Percentiles rank a stretch among this genome's conserved stretches.
Evolutionary conservation across 1,284 basidiomycete species (phyloP).

Genomic region (Cryptococcus maquisensis): DNA sequence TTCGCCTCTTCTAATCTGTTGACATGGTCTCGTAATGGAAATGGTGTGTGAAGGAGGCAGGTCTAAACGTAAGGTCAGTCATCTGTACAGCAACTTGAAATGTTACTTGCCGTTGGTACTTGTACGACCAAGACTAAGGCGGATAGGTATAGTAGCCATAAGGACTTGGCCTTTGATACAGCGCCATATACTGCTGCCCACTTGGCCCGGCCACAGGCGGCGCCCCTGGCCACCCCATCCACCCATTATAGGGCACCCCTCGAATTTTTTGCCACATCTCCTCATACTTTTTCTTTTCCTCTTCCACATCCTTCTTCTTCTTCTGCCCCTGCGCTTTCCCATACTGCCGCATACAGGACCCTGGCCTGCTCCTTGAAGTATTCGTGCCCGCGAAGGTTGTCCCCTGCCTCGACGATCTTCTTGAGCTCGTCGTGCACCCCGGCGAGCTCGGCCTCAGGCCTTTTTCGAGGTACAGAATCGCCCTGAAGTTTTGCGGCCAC

Average conservation of each 20-base stretch:
- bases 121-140: neutral
- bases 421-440: conserved; percentile 25
- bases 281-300: conserved; percentile 32
- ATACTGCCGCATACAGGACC: conserved; percentile 27
- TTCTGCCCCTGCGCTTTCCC: conserved; percentile 21
- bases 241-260: too few relatives aligned
- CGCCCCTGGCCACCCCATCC: too few relatives aligned
- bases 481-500: conserved; percentile 45
- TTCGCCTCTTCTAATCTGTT: too few relatives aligned
- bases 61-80: too few relatives aligned
- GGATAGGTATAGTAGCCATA: neutral
- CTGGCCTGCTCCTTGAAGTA: conserved; percentile 30
- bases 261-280: conserved; percentile 10
- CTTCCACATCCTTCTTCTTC: conserved; percentile 23
- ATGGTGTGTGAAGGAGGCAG: too few relatives aligned
- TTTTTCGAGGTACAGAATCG: conserved; percentile 26
- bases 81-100: too few relatives aligned
- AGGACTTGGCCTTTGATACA: too few relatives aligned
- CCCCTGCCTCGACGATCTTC: conserved; percentile 18
- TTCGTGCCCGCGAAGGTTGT: conserved; percentile 17
- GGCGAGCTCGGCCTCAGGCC: conserved; percentile 19
- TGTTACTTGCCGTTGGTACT: too few relatives aligned
- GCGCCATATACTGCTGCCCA: too few relatives aligned
- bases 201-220: too few relatives aligned
- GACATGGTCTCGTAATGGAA: too few relatives aligned